Evolutionary conservation across 169 alveolate species (phyloP).

Genomic region (Plasmodium fragile): DNA sequence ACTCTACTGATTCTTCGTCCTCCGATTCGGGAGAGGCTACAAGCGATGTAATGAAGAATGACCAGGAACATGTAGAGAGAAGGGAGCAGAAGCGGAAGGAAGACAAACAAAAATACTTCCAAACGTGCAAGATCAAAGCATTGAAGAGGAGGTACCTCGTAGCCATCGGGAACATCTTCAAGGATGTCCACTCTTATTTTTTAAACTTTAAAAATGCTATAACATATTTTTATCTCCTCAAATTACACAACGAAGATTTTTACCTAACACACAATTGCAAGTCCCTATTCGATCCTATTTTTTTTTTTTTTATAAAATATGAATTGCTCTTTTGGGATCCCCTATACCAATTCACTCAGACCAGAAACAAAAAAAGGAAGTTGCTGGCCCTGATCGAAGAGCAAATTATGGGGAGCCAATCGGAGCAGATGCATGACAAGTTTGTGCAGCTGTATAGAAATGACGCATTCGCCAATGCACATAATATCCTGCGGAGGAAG

Average conservation of each 20-base stretch:
- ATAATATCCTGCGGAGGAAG: background rate
- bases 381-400: background rate
- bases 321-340: slow-evolving; percentile 76
- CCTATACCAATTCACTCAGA: slow-evolving; percentile 35
- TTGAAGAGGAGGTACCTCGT: slow-evolving; percentile 19
- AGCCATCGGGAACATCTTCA: slow-evolving; percentile 10
- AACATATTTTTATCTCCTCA: slow-evolving; percentile 55
- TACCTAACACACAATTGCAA: slow-evolving; percentile 8
- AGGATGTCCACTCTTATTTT: slow-evolving; percentile 44
- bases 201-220: slow-evolving; percentile 62
- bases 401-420: background rate
- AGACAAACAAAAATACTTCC: slow-evolving; percentile 49
- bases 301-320: slow-evolving; percentile 57
- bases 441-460: background rate
- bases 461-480: background rate
- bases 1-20: slow-evolving; percentile 36
- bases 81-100: slow-evolving; percentile 4
- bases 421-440: background rate
- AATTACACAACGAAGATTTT: slow-evolving; percentile 41
- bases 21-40: background rate
- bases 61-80: background rate
- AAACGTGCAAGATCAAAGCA: slow-evolving; percentile 35
- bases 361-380: slow-evolving; percentile 21
- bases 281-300: slow-evolving; percentile 17
- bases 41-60: background rate